Base-by-base conservation (phyloP, 2,329 filamentous ascomycete species). In the Zasmidium cellare region DNA sequence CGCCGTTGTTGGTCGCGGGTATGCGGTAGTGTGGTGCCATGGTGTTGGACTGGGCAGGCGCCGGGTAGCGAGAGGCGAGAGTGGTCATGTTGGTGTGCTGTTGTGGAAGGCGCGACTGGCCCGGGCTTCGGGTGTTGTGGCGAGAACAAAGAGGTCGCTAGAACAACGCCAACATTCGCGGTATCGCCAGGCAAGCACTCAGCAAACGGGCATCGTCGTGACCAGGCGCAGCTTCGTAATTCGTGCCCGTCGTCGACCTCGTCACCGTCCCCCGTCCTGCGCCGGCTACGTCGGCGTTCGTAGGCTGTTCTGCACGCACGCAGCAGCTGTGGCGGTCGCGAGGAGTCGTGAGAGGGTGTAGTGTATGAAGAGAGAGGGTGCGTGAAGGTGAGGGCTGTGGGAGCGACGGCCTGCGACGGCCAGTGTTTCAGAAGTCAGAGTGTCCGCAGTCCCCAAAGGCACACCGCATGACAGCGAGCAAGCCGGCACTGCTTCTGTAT, bases 1-100 rank as follows among this genome's bases (percentile, higher is more conserved):
- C 73, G 55, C 74, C 74, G 18, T 53, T 57, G 18, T 63, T 52
- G 19, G 60, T 55, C n/a, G 62, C 53, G 14, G 66, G 57, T 6
- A 41, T 41, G 46, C 67, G 66, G 57, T 70, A 71, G 50, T 67
- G 66, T 14, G 58, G 38, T 14, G 35, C 35, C 12, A 18, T 65
- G 62, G 54, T 59, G 23, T 60, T 58, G 52, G 68, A 54, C 22
- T 62, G 46, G 55, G 83, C 79, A 53, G 85, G 77, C 65, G 87
- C 91, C 46, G 87, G 82, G 67, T 87, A 80, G 74, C 92, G 91
- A 60, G 89, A 86, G 65, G 89, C 89, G 70, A 92, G 78, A 85
- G 92, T 90, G 69, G 89, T 87, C 89, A 92, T 91, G 60, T 50
- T 91, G 60, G 51, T 64, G 51, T 57, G 62, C 35, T 57, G 41